Evolutionary conservation across 805 yeast genomes (phyloP).

Genomic region (Starmerella bombicola): DNA sequence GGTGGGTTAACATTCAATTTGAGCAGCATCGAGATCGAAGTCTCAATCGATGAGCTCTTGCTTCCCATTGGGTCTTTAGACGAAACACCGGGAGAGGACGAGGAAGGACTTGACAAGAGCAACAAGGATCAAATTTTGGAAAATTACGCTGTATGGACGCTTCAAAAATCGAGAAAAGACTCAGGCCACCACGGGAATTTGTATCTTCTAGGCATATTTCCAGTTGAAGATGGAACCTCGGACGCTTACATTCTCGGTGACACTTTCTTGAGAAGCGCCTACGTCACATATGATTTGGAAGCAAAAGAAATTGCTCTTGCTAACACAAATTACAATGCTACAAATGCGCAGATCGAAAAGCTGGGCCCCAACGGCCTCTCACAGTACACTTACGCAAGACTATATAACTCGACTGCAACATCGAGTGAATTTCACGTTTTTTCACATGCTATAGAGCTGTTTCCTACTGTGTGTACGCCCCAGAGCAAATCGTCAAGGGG

Average conservation of each 20-base stretch:
- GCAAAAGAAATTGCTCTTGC: conserved; percentile 44
- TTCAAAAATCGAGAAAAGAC: background rate
- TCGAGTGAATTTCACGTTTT: too few species aligned
- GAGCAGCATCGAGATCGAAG: conserved; percentile 18
- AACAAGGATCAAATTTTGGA: background rate
- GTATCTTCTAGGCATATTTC: conserved; percentile 5
- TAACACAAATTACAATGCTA: conserved; percentile 29
- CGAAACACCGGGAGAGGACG: background rate
- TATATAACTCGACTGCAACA: background rate
- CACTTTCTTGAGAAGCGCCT: conserved; percentile 42
- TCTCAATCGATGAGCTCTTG: conserved; percentile 14
- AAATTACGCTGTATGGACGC: background rate
- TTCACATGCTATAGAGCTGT: too few species aligned
- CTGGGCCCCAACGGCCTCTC: conserved; percentile 16
- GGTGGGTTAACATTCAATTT: conserved; percentile 16
- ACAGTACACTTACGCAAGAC: conserved; percentile 2
- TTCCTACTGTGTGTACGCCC: too few species aligned
- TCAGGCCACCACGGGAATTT: background rate
- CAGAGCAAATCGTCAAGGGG: too few species aligned
- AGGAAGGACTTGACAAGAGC: background rate
- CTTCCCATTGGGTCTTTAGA: conserved; percentile 9
- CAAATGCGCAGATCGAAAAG: conserved; percentile 16
- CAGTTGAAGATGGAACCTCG: background rate
- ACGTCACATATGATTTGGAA: conserved; percentile 51
- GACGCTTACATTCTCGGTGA: conserved; percentile 40